Conservation (phyloP, 208 protist species). For the Acanthamoeba royreba region DNA sequence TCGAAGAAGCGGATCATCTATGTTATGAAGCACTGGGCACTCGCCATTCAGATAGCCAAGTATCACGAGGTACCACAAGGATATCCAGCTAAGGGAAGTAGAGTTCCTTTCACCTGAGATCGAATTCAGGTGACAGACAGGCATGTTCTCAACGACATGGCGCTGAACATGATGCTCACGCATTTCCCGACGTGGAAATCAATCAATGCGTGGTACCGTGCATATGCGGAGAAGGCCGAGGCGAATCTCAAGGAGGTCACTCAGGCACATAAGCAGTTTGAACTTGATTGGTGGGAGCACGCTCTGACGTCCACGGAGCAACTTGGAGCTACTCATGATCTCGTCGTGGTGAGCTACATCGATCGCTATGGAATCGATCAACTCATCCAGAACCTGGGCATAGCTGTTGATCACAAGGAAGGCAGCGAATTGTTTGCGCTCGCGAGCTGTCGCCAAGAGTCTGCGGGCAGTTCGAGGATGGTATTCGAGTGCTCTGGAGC, state of each 20-base stretch:
- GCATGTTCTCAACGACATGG: not conserved
- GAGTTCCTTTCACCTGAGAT: too few species aligned
- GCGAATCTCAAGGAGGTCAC: not conserved
- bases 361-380: not conserved
- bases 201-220: not conserved
- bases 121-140: not conserved
- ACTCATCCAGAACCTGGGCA: not conserved
- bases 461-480: not conserved
- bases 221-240: not conserved
- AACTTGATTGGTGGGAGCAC: conserved; percentile 20
- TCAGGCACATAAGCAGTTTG: conserved; percentile 10
- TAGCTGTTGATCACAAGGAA: not conserved
- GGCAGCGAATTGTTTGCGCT: not conserved
- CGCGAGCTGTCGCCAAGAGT: not conserved
- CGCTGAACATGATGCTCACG: not conserved
- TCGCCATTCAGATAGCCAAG: not conserved
- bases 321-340: not conserved
- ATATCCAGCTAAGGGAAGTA: not conserved
- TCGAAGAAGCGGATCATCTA: conserved; percentile 27
- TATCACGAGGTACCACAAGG: not conserved
- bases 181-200: not conserved
- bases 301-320: too few species aligned
- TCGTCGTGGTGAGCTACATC: not conserved
- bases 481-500: not conserved
- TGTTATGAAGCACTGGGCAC: conserved; percentile 15